phyloP scores from a whole-genome alignment of 805 yeast genomes.

The Debaryomyces prosopidis region DNA sequence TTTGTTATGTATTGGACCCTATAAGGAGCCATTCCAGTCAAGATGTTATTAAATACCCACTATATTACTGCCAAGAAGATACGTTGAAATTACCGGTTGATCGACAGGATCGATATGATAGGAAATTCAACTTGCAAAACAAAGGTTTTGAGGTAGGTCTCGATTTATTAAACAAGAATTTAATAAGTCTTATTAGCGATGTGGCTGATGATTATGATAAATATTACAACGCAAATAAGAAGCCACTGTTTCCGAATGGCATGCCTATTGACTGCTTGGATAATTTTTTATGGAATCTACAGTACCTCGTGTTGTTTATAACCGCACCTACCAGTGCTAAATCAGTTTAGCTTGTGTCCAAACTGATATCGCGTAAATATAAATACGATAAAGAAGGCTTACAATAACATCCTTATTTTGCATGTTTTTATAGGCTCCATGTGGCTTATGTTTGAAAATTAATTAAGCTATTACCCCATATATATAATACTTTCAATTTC shows the following conservation, averaged over 20 bases:
- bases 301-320: constrained; percentile 34
- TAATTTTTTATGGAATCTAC: constrained; percentile 41
- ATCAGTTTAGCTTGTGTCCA: not conserved
- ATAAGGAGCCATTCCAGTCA: not conserved
- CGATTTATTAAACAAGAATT: constrained; percentile 29
- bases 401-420: not conserved
- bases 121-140: constrained; percentile 14
- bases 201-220: constrained; percentile 9
- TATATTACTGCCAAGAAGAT: constrained; percentile 23
- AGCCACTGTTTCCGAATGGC: constrained; percentile 11
- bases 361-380: not conserved
- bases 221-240: constrained; percentile 5
- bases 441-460: not conserved
- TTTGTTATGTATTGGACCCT: constrained; percentile 24
- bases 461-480: not conserved
- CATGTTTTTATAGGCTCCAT: not conserved
- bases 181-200: constrained; percentile 24
- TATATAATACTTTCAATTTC: too few species aligned
- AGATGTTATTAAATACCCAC: constrained; percentile 19
- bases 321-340: constrained; percentile 21
- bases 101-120: constrained; percentile 1
- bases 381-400: not conserved
- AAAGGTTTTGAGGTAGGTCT: constrained; percentile 34
- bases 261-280: constrained; percentile 41
- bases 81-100: constrained; percentile 17